Percentiles rank a stretch among this genome's conserved stretches.
phyloP scores from a whole-genome alignment of 176 grass and related monocot genomes.

The Luzula sylvatica region DNA sequence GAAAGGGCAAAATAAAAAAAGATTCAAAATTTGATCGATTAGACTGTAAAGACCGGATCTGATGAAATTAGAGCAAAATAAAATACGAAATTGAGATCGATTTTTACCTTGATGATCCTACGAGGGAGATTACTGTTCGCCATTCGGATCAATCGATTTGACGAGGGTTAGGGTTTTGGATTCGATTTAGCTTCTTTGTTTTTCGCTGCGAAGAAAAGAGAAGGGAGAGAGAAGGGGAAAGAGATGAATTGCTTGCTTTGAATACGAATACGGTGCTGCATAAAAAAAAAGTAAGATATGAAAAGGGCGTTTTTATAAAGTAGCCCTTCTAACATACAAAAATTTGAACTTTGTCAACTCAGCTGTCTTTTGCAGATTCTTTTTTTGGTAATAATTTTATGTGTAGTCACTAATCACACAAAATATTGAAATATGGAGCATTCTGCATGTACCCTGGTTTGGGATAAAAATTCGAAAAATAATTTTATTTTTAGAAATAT shows the following conservation, averaged over 20 bases:
- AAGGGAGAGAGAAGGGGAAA: neutral
- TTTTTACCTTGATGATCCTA: constrained; percentile 85
- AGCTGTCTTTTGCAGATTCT: no score
- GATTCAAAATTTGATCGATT: constrained; percentile 12
- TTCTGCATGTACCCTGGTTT: no score
- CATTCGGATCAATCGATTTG: constrained; percentile 31
- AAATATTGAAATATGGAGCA: no score
- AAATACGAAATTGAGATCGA: neutral
- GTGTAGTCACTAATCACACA: no score
- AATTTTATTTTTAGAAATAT: no score
- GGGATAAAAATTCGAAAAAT: no score
- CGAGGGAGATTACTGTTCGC: constrained; percentile 95
- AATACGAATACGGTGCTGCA: neutral
- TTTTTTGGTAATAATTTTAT: no score
- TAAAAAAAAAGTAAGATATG: neutral
- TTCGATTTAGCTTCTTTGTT: no score
- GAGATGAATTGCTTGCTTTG: neutral
- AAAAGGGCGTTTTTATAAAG: neutral
- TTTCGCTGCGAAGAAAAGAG: neutral
- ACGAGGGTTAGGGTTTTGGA: constrained; percentile 26
- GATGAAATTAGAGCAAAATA: constrained; percentile 20
- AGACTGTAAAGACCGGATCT: constrained; percentile 7
- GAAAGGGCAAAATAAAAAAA: constrained; percentile 17
- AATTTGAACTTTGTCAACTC: neutral
- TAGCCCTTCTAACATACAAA: neutral